Evolutionary conservation across 2,329 filamentous ascomycete species (phyloP).

Genomic region (Neofusicoccum ribis): DNA sequence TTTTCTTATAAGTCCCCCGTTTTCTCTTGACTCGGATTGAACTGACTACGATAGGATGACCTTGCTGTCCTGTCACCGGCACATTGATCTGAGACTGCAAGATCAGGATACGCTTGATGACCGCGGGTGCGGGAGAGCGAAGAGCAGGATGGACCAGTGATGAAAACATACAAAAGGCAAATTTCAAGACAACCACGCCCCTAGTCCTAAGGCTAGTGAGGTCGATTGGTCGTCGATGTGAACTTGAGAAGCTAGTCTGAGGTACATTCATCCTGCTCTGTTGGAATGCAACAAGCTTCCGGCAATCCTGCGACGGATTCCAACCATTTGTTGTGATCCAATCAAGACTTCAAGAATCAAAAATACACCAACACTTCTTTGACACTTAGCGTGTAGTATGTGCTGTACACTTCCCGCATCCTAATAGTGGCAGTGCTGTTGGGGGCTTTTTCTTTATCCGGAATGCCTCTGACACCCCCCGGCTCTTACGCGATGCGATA

Average conservation of each 20-base stretch:
- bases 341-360: no score
- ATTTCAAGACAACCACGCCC: slow-evolving; percentile 10
- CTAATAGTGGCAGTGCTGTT: no score
- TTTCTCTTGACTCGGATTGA: neutral
- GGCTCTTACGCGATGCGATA: no score
- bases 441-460: no score
- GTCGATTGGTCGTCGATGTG: slow-evolving; percentile 4
- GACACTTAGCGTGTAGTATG: no score
- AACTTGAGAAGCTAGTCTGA: slow-evolving; percentile 14
- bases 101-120: neutral
- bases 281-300: neutral
- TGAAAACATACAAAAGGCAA: slow-evolving; percentile 17
- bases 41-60: neutral
- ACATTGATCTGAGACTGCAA: neutral
- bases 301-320: no score
- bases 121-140: neutral
- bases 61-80: neutral
- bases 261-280: neutral
- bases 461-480: no score
- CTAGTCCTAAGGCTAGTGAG: neutral
- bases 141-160: neutral
- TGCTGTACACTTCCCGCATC: no score
- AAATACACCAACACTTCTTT: no score
- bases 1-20: slow-evolving; percentile 19
- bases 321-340: no score